Evolutionary conservation across 2,329 filamentous ascomycete species (phyloP), one percentile per base, ranked within the genome.

Genomic region (Ascochyta fabae): DNA sequence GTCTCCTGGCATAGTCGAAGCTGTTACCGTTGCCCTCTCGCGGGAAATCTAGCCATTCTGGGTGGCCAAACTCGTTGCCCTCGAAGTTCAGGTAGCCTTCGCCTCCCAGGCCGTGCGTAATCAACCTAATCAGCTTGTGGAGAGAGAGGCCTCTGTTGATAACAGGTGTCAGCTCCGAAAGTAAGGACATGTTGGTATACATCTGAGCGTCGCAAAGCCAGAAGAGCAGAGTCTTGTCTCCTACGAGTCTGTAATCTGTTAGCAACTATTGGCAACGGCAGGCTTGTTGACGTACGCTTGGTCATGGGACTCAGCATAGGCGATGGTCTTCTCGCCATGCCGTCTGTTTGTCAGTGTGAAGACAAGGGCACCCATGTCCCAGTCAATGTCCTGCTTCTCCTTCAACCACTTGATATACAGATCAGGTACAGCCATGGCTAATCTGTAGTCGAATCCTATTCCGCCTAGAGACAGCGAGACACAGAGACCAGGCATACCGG

Each of bases 331-430:
- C 77, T 99, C 95, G 42, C 93, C 94, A 69, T 98, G 91, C 26
- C 95, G 88, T 53, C 95, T 86, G 78, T 99, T 98, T 22, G 90
- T 96, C 56, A 99, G 80, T 0, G 92, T 97, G 79, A 89, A 93
- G 74, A 87, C 88, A 48, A 99, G 89, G 64, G 84, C 88, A 53
- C 85, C 87, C 77, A 99, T 89, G 68, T 98, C 90, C 95, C 95
- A 99, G 9, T 96, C 85, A 60, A 92, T 82, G 69, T 99, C 95
- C 70, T 89, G 84, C 75, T 92, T 87, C 78, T 99, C 95, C 77
- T 99, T 99, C 59, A 98, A 78, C 72, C 96, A 91, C 80, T 99
- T 99, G 83, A 99, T 99, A 87, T 96, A 99, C 86, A 99, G 91
- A 75, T 99, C 95, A 4, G 95, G 95, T 60, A 99, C 88, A 4